Base-by-base conservation (phyloP, 352 stramenopile genomes). In the Globisporangium irregulare region DNA sequence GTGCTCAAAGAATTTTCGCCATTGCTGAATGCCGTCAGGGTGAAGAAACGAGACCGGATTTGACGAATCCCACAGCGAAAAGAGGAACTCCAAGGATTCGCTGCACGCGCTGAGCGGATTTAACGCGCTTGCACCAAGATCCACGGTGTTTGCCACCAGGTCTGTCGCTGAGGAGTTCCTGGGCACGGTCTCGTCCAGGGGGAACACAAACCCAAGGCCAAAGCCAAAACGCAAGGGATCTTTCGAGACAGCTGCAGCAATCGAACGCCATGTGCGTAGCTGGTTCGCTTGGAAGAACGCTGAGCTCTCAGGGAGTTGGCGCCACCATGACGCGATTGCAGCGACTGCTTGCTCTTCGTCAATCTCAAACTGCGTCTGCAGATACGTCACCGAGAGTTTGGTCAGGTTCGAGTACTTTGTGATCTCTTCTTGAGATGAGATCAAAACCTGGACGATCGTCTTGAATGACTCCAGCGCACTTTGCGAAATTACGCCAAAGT, bases 171-270 rank as follows among this genome's bases (percentile, higher is more conserved):
- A 69, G 0, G 72, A 78, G 34, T 67, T 70, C 51, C 81, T 69
- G 24, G 66, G 8, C 0, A 87, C 64, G 2, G 15, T 32, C 0
- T 27, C 48, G 24, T 74, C 74, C 32, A 56, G 69, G 24, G 73
- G 66, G 20, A 92, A 78, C 0, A 92, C 79, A 18, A 69, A 72
- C 0, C 69, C 65, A 18, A 92, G 64, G 10, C 70, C 75, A 51
- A 72, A 92, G 22, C 78, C 83, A 27, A 89, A 85, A 9, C 73
- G 67, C 1, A 81, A 60, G 0, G 78, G 76, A 14, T 91, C 76
- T 27, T 58, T 46, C 0, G 66, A 68, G 7, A 72, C 61, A 22
- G 69, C 41, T 4, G 56, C 1, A 0, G 68, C 27, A n/a, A 32
- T 60, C 4, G 68, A 41, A 15, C 67, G 77, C 81, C 83, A 91